These are phyloP conservation scores for Scutellaria minor DNA, from an alignment of 257 asterid species.

Conservation along the genomic window DNA sequence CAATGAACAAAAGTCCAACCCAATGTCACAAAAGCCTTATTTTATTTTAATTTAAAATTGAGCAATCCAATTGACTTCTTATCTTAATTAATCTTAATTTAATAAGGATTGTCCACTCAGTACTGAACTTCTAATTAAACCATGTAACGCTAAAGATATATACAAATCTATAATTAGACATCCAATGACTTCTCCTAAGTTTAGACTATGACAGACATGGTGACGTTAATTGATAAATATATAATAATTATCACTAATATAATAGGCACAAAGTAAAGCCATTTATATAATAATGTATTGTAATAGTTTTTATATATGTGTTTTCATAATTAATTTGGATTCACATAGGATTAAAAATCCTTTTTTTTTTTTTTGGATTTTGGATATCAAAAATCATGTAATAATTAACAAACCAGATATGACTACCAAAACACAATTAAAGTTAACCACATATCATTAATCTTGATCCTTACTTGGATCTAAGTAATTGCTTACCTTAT, in stretches of 20 bases:
- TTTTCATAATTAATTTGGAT: not conserved
- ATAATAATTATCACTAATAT: slow-evolving; percentile 6
- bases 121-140: slow-evolving; percentile 18
- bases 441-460: too few species aligned
- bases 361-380: too few species aligned
- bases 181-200: slow-evolving; percentile 34
- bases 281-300: not conserved
- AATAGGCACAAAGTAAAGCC: not conserved
- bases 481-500: too few species aligned
- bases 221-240: slow-evolving; percentile 38
- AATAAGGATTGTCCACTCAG: slow-evolving; percentile 12
- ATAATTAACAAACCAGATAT: too few species aligned
- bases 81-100: slow-evolving; percentile 30
- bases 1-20: slow-evolving; percentile 43
- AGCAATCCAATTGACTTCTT: slow-evolving; percentile 13
- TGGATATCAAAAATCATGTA: too few species aligned
- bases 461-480: too few species aligned
- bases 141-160: not conserved
- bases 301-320: not conserved
- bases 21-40: slow-evolving; percentile 32
- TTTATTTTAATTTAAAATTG: slow-evolving; percentile 8
- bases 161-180: slow-evolving; percentile 14
- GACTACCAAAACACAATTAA: too few species aligned
- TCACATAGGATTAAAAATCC: too few species aligned
- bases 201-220: slow-evolving; percentile 39